These are phyloP conservation scores for Suillus tomentosus DNA, from an alignment of 768 basidiomycete genomes.

Conservation along the genomic window DNA sequence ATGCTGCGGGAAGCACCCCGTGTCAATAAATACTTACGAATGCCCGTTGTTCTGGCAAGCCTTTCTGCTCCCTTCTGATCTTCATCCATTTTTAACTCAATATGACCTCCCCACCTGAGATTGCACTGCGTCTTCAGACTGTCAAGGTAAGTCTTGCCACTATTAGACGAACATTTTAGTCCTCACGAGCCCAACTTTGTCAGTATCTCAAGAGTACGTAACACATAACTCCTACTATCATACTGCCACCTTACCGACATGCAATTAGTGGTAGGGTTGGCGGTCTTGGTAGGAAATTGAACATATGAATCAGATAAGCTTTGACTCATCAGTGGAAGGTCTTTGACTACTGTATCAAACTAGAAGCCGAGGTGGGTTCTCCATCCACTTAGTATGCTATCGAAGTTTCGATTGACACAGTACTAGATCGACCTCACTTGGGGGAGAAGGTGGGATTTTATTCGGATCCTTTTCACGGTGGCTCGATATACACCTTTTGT, in stretches of 20 bases:
- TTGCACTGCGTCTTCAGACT: not conserved
- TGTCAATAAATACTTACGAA: not conserved
- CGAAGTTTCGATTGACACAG: not conserved
- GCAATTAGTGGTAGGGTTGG: not conserved
- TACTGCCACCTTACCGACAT: not conserved
- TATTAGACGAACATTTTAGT: not conserved
- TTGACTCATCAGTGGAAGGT: not conserved
- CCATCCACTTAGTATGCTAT: not conserved
- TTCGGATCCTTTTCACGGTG: not conserved
- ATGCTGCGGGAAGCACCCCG: no score
- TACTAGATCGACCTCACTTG: not conserved
- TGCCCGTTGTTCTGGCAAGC: not conserved
- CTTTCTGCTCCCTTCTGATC: not conserved
- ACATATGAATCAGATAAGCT: not conserved
- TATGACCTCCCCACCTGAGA: not conserved
- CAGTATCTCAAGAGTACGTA: not conserved
- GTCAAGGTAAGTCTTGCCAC: not conserved
- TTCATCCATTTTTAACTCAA: not conserved
- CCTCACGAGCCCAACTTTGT: not conserved
- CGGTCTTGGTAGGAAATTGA: not conserved
- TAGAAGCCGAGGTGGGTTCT: not conserved
- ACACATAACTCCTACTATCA: not conserved
- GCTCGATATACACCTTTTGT: conserved; percentile 3
- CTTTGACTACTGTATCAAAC: not conserved
- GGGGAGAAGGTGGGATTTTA: not conserved